Evolutionary conservation across 148 eudicot genomes (phyloP), one percentile per base, ranked within the genome.

Genomic region (Amaranthus hypochondriacus): DNA sequence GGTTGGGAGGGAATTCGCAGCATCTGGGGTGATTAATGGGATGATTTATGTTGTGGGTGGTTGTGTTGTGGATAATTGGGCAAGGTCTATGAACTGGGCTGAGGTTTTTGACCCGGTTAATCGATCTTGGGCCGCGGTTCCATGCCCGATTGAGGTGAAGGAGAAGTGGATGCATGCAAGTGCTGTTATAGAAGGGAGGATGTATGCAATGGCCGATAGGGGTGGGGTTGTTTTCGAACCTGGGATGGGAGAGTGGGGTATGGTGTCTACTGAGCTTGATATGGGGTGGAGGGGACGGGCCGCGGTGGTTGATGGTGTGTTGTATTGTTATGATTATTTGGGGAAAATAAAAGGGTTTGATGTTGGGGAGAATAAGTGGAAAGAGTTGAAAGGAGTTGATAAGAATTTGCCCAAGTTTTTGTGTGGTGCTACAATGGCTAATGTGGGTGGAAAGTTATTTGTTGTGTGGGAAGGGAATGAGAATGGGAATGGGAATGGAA

Each of bases 131-230:
- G 71, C 62, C 0, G 58, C 85, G 4, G 88, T 95, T 6, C 77
- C 76, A 4, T 88, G 96, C 56, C 85, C 80, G 12, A 78, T 84
- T 39, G 93, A 85, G 85, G 68, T 80, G 53, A 85, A 82, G 84
- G 98, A 91, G 74, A 88, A 86, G 74, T 88, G 94, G 93, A 94
- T 94, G 98, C 98, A 94, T 61, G 96, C 93, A 11, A 88, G 97
- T 75, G 97, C 92, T 3, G 90, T 91, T 54, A 80, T 90, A 15
- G 79, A 65, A 14, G 90, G 89, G 54, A 94, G 68, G 70, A 69
- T 94, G 4, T 92, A 94, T 69, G 97, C 93, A 1, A 91, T 94
- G 98, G 97, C 98, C 6, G 98, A 94, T 61, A 75, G 97, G 70
- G 96, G 97, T 14, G 98, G 98, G 60, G 90, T 91, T 54, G 91